These are phyloP conservation scores for Aphanocladium album DNA, from an alignment of 2,329 filamentous ascomycete genomes.

Conservation along the genomic window DNA sequence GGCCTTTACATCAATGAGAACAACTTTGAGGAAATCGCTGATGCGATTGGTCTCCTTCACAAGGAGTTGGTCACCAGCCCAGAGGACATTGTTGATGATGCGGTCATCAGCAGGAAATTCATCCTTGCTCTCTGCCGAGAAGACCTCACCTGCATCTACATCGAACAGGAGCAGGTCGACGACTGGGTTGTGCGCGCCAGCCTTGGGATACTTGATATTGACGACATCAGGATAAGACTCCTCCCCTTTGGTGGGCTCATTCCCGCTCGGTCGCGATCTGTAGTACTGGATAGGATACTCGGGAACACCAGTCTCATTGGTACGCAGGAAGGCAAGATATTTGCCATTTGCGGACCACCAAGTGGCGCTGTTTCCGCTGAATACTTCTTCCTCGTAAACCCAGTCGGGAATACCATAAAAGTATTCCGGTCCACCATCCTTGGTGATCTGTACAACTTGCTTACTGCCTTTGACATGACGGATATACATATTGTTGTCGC, in stretches of 20 bases:
- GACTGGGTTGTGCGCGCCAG: constrained; percentile 86
- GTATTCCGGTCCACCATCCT: constrained; percentile 78
- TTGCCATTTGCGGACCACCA: constrained; percentile 95
- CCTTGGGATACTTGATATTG: constrained; percentile 95
- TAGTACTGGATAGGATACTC: constrained; percentile 94
- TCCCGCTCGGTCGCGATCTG: constrained; percentile 76
- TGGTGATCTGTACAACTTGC: constrained; percentile 67
- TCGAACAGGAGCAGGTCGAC: constrained; percentile 90
- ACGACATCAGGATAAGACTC: constrained; percentile 88
- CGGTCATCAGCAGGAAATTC: constrained; percentile 78
- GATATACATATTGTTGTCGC: constrained; percentile 85
- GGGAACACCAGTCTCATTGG: constrained; percentile 87
- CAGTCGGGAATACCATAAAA: constrained; percentile 98
- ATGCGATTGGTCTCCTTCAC: constrained; percentile 92
- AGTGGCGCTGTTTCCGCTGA: constrained; percentile 72
- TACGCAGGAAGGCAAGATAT: constrained; percentile 85
- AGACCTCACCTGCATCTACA: constrained; percentile 68
- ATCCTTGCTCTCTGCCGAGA: constrained; percentile 70
- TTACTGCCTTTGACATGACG: constrained; percentile 53
- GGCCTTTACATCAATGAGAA: constrained; percentile 72
- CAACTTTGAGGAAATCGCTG: constrained; percentile 82
- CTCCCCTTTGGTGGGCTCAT: constrained; percentile 58
- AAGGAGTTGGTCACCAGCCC: constrained; percentile 80
- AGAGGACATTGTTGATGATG: constrained; percentile 88
- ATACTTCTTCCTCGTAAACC: constrained; percentile 74